Base-by-base conservation (phyloP, 1,284 basidiomycete genomes). In the Phenoliferia sp. region DNA sequence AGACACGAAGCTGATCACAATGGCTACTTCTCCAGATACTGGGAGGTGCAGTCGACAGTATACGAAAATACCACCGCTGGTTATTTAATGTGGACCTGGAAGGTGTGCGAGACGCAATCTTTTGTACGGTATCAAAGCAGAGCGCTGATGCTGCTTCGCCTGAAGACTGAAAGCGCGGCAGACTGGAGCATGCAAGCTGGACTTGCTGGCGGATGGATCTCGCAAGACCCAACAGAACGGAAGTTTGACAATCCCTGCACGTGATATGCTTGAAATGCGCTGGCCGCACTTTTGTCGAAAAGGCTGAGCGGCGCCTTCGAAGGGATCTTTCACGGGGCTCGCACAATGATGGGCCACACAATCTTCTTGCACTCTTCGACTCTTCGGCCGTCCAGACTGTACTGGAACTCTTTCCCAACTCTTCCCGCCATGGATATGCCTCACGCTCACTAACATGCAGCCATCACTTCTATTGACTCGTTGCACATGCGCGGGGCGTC, bases 141-240 rank as follows among this genome's bases (percentile, higher is more conserved):
- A n/a, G n/a, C n/a, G 39, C 39, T 44, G 39, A 44, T 12, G 12
- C 39, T 22, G 12, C 39, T 22, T 44, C 39, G n/a, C n/a, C n/a
- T 12, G 29, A 48, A 54, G 50, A 64, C 58, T 7, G 58, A 64
- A 48, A 16, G 31, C 9, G 39, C 73, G 86, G 91, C 90, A 48
- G 81, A 81, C 35, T 82, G 81, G 81, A 77, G 77, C 32, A 83
- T 82, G 76, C 67, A 75, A 59, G 76, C 87, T 65, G 91, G 92
- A 61, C 81, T 94, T 52, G 78, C 81, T 4, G 84, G 87, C 65
- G 92, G 92, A 31, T 94, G 90, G 90, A 94, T 95, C 78, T 92
- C 92, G 15, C 78, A 80, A 64, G 74, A 86, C 78, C 85, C 87
- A 2, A 83, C 82, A 2, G 58, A 83, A 50, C 16, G 44, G 10